phyloP scores from a whole-genome alignment of 179 eudicot genomes.

The Spinacia oleracea region DNA sequence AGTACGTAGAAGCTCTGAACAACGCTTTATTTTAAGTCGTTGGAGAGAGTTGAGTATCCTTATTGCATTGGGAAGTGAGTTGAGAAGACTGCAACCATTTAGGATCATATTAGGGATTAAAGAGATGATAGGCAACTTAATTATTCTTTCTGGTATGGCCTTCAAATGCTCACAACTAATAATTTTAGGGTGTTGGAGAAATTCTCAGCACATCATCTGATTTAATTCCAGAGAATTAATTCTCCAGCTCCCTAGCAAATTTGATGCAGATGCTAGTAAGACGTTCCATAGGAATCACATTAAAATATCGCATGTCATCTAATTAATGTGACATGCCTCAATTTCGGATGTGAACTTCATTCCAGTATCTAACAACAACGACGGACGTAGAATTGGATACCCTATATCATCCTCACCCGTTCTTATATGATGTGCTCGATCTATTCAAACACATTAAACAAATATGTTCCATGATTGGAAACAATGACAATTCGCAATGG shows the following conservation, averaged over 20 bases:
- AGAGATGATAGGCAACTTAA: slow-evolving; percentile 1
- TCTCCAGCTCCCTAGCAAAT: not conserved
- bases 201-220: not conserved
- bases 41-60: not conserved
- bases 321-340: not conserved
- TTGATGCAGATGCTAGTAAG: slow-evolving; percentile 1
- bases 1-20: not conserved
- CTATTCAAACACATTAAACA: not conserved
- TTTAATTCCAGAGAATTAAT: not conserved
- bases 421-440: not conserved
- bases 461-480: slow-evolving; percentile 3
- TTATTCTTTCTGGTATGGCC: not conserved
- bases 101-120: not conserved
- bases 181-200: not conserved
- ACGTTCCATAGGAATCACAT: not conserved
- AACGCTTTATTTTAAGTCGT: not conserved
- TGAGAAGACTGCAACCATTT: not conserved
- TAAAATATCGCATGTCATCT: not conserved
- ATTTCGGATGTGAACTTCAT: not conserved
- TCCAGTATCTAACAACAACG: not conserved
- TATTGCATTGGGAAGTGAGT: not conserved
- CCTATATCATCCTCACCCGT: not conserved
- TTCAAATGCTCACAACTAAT: not conserved
- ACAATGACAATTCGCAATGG: not conserved
- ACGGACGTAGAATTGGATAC: not conserved